These are phyloP conservation scores for Herpotrichia juniperi DNA, from an alignment of 2,329 filamentous ascomycete species.

Conservation along the genomic window DNA sequence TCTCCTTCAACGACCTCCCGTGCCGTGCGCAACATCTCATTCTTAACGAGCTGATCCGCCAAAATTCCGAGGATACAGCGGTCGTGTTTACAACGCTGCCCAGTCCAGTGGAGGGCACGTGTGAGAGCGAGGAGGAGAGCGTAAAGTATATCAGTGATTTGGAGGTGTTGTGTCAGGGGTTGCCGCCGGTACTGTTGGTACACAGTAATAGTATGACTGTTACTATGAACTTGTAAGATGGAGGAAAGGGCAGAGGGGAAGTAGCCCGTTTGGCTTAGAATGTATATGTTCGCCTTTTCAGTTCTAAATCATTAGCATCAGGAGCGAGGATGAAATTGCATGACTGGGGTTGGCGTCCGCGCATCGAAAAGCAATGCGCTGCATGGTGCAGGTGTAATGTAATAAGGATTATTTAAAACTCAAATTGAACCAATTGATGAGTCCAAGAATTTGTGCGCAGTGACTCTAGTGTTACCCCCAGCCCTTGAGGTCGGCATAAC, in stretches of 20 bases:
- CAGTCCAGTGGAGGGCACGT: slow-evolving; percentile 78
- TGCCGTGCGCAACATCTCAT: slow-evolving; percentile 86
- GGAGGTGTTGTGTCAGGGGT: slow-evolving; percentile 76
- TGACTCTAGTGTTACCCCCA: too few relatives aligned
- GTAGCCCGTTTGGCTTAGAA: background rate
- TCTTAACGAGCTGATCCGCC: slow-evolving; percentile 79
- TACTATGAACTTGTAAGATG: slow-evolving; percentile 71
- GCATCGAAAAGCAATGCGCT: too few relatives aligned
- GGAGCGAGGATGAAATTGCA: too few relatives aligned
- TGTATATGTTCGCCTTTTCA: too few relatives aligned
- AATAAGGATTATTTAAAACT: too few relatives aligned
- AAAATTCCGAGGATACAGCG: slow-evolving; percentile 60
- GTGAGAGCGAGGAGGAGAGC: slow-evolving; percentile 71
- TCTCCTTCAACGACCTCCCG: slow-evolving; percentile 87
- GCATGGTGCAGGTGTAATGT: too few relatives aligned
- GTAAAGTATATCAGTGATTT: slow-evolving; percentile 77
- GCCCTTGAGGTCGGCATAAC: too few relatives aligned
- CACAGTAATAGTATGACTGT: slow-evolving; percentile 92
- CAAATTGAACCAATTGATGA: too few relatives aligned
- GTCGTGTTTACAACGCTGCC: slow-evolving; percentile 85
- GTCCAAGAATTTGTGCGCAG: too few relatives aligned
- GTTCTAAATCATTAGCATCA: too few relatives aligned
- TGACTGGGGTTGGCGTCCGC: too few relatives aligned
- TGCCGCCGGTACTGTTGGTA: slow-evolving; percentile 79
- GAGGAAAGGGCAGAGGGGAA: background rate